Percentiles rank a stretch among this genome's conserved stretches.
phyloP scores from a whole-genome alignment of 768 basidiomycete genomes.

The Lactifluus echinatus region DNA sequence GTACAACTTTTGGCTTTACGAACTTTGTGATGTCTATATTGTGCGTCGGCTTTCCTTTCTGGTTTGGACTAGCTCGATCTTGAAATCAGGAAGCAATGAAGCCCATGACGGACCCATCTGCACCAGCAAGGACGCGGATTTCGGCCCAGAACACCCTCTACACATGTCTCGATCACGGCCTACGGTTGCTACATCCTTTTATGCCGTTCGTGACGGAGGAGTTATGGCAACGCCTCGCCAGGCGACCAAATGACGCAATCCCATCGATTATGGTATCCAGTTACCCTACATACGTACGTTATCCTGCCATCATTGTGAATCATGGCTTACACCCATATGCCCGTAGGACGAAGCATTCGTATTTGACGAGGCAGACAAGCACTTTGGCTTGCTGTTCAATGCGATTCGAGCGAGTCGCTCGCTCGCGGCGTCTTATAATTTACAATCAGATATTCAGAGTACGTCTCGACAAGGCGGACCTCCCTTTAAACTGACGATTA shows the following conservation, averaged over 20 bases:
- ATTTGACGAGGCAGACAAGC: slow-evolving; percentile 65
- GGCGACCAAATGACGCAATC: slow-evolving; percentile 71
- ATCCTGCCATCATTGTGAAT: background rate
- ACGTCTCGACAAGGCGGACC: slow-evolving; percentile 21
- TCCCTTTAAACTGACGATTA: background rate
- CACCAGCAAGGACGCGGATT: slow-evolving; percentile 48
- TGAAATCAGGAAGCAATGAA: slow-evolving; percentile 91
- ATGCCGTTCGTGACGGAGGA: slow-evolving; percentile 99
- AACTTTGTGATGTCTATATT: slow-evolving; percentile 98
- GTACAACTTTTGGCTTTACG: slow-evolving; percentile 96
- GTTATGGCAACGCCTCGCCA: slow-evolving; percentile 92
- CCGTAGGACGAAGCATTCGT: slow-evolving; percentile 44
- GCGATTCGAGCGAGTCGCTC: slow-evolving; percentile 75
- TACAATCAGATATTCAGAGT: slow-evolving; percentile 82
- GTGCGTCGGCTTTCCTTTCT: slow-evolving; percentile 37
- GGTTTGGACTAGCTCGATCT: background rate
- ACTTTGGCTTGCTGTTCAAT: slow-evolving; percentile 80
- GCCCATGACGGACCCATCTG: slow-evolving; percentile 83
- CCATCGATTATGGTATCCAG: slow-evolving; percentile 85
- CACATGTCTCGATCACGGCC: slow-evolving; percentile 85
- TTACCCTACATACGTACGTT: slow-evolving; percentile 72
- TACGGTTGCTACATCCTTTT: slow-evolving; percentile 90
- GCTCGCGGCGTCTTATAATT: slow-evolving; percentile 79
- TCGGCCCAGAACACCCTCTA: slow-evolving; percentile 96
- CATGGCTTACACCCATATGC: background rate